Base-by-base conservation (phyloP, 2,329 filamentous ascomycete species). In the Hypoxylon sp. region DNA sequence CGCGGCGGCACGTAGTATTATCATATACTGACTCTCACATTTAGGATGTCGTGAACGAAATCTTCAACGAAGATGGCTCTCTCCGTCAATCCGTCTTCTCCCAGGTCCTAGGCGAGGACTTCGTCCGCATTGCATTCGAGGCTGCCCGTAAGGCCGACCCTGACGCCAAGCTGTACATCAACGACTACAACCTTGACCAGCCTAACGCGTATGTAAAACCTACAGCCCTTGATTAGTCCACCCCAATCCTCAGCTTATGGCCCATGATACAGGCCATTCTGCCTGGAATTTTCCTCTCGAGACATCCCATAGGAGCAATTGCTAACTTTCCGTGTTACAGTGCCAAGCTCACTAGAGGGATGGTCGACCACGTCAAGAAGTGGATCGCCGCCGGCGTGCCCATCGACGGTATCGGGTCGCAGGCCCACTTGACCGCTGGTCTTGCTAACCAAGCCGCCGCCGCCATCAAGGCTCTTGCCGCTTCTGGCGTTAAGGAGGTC, bases 141-240 rank as follows among this genome's bases (percentile, higher is more conserved):
- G 88, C 91, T 10, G 91, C 92, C 20, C 86, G 87, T 57, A 83
- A 84, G 7, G 90, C 89, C 13, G 91, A 93, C 77, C 90, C 91
- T 2, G 74, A 80, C 62, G 90, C 89, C 2, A 91, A 90, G 80
- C 84, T 94, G 42, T 94, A 92, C 82, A 92, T 93, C 81, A 94
- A 94, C 80, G 91, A 94, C 78, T 88, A 85, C 80, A 92, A 91
- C 81, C 85, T 92, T 58, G 90, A 92, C 80, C 82, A 79, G 48
- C 84, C 89, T 17, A 84, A 73, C 71, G 85, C 86, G 74, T 71
- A 60, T 2, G 69, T 63, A 42, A 20, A 58, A 17, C 14, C 22
- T 8, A 25, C 2, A 42, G 17, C 8, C 10, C 13, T 8, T 13
- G 25, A 27, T 3, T 27, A 27, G 25, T 27, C 25, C 3, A 27